These are phyloP conservation scores for Begonia loranthoides DNA, from an alignment of 306 rosid genomes.

Conservation along the genomic window DNA sequence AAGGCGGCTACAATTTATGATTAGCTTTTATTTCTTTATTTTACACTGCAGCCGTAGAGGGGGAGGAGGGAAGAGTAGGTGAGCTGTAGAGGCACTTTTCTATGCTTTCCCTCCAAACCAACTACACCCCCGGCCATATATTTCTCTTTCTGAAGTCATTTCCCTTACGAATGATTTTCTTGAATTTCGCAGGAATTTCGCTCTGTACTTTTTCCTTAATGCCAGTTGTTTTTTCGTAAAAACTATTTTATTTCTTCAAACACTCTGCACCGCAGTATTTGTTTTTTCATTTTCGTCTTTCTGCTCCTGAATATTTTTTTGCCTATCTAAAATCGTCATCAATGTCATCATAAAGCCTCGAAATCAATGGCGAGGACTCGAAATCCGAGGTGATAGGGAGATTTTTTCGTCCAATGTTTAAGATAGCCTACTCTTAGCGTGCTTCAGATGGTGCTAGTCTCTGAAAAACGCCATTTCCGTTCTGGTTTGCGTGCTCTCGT, in stretches of 20 bases:
- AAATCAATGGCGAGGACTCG: slow-evolving; percentile 18
- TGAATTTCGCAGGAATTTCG: background rate
- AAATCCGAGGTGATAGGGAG: slow-evolving; percentile 14
- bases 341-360: slow-evolving; percentile 17
- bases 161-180: background rate
- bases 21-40: background rate
- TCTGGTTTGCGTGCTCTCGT: background rate
- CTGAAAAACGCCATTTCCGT: slow-evolving; percentile 19
- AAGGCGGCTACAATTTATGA: slow-evolving; percentile 79
- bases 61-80: background rate
- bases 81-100: slow-evolving; percentile 16
- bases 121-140: slow-evolving; percentile 2
- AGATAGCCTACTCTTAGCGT: slow-evolving; percentile 19
- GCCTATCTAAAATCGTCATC: slow-evolving; percentile 6
- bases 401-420: slow-evolving; percentile 13
- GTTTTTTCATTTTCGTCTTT: background rate
- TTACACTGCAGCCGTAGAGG: background rate
- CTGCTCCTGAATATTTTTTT: slow-evolving; percentile 4
- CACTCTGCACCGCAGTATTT: background rate
- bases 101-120: slow-evolving; percentile 11
- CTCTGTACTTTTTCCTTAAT: slow-evolving; percentile 3
- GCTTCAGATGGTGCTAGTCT: slow-evolving; percentile 6
- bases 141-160: background rate
- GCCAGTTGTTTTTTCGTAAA: slow-evolving; percentile 2
- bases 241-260: background rate